These are phyloP conservation scores for Gracilariopsis chorda DNA, from an alignment of 23 red algal species.

Conservation along the genomic window DNA sequence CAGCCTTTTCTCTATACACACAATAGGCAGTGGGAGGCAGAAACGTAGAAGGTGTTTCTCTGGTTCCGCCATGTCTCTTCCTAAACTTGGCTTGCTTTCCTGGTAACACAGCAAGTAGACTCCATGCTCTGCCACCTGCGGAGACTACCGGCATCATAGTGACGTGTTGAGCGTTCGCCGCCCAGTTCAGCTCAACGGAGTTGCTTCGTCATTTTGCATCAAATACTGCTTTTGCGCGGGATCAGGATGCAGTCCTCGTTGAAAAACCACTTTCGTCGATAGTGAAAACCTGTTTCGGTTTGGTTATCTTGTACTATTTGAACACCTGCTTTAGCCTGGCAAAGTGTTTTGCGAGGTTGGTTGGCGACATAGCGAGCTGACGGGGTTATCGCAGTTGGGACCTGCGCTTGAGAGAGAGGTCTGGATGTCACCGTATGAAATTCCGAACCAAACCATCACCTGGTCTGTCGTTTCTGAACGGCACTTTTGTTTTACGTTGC, in stretches of 20 bases:
- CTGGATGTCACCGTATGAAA: no score
- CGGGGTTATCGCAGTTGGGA: neutral
- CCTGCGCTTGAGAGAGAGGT: neutral
- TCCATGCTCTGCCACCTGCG: neutral
- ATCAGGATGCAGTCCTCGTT: no score
- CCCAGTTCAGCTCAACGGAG: no score
- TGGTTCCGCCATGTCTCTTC: neutral
- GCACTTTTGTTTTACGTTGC: no score
- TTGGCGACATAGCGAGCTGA: neutral
- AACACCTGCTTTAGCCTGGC: no score
- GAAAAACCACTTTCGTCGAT: no score
- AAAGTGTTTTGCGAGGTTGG: neutral
- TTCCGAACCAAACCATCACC: no score
- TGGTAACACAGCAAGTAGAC: neutral
- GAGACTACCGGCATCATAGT: conserved; percentile 2
- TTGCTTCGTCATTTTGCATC: no score
- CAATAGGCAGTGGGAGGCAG: neutral
- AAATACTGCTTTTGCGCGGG: no score
- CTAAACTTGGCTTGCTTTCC: neutral
- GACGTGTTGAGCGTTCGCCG: neutral
- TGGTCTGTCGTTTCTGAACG: no score
- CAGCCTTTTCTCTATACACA: neutral
- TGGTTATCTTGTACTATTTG: no score
- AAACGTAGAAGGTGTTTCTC: neutral
- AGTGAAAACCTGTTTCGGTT: no score